phyloP scores from a whole-genome alignment of 495 filamentous ascomycete genomes.

The Neurospora discreta region DNA sequence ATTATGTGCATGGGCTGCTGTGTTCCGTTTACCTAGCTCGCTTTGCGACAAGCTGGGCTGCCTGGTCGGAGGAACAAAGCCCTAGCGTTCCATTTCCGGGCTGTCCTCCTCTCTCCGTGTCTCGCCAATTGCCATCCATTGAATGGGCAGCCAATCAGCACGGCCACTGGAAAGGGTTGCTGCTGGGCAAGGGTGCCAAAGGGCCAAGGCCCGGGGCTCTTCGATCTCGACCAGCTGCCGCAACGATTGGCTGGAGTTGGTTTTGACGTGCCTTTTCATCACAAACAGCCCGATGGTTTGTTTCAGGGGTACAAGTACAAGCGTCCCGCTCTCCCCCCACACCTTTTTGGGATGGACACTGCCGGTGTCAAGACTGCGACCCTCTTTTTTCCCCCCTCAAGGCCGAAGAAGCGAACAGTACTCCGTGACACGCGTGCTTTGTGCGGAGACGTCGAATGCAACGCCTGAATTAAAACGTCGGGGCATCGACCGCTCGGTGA shows the following conservation, averaged over 20 bases:
- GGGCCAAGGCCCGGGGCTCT: conserved; percentile 19
- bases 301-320: conserved; percentile 20
- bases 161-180: neutral
- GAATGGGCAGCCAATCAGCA: conserved; percentile 11
- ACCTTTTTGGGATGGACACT: neutral
- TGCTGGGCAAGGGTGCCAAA: conserved; percentile 15
- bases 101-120: neutral
- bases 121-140: neutral
- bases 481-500: neutral
- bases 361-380: neutral
- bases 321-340: conserved; percentile 5
- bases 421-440: neutral
- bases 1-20: neutral
- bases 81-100: neutral
- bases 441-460: neutral
- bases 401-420: neutral
- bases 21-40: neutral
- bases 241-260: conserved; percentile 10
- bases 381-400: neutral
- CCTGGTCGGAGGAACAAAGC: conserved; percentile 1
- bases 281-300: conserved; percentile 10
- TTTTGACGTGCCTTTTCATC: conserved; percentile 13
- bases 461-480: neutral
- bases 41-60: neutral
- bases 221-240: conserved; percentile 10